Evolutionary conservation across 2,329 filamentous ascomycete genomes (phyloP), one percentile per base, ranked within the genome.

Genomic region (Amauroascus niger): DNA sequence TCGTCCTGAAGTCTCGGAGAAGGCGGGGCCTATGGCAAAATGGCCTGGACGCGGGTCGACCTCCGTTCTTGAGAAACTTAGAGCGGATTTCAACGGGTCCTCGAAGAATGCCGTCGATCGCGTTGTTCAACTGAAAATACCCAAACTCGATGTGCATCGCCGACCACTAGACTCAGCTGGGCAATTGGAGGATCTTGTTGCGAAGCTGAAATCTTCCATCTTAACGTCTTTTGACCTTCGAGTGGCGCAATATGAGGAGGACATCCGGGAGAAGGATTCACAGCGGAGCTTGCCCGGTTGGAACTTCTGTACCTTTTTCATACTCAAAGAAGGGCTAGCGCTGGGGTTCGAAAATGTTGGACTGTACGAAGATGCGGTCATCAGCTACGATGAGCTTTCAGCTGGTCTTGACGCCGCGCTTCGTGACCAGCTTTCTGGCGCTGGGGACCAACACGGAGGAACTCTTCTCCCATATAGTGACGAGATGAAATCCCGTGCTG

Each of bases 291-390:
- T 98, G 16, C 93, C 93, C 0, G 93, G 93, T 0, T 98, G 93
- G 93, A 98, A 98, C 65, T 98, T 98, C 66, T 97, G 93, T 70
- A 98, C 93, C 0, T 98, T 98, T 67, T 98, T 98, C 67, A 90
- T 98, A 14, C 77, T 98, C 7, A 98, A 98, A 65, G 93, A 98
- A 68, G 93, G 93, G 0, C 74, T 98, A 33, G 91, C 93, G 1
- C 80, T 88, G 60, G 94, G 91, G 0, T 95, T 98, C 61, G 94
- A 98, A 68, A 97, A 88, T 65, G 90, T 97, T 2, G 94, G 94
- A 0, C 75, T 98, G 8, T 88, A 96, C 7, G 93, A 98, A 65
- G 93, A 98, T 76, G 91, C 93, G 2, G 73, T 98, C 37, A 87
- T 93, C 3, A 88, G 89, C 13, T 98, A 98, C 62, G 93, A 97